Evolutionary conservation across 805 yeast species (phyloP).

Genomic region (Tetrapisispora taiwanensis): DNA sequence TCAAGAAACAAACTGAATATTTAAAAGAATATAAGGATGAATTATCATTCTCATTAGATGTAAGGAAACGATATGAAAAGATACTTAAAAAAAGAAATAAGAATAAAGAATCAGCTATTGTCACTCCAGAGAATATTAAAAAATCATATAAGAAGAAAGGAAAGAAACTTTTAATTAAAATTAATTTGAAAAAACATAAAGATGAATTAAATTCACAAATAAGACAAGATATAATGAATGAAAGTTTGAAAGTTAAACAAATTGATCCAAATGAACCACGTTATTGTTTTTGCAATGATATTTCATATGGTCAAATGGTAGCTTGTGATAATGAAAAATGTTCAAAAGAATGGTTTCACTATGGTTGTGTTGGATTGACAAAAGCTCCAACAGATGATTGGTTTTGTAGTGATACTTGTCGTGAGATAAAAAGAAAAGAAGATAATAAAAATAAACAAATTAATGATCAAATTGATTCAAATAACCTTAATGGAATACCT

Average conservation of each 20-base stretch:
- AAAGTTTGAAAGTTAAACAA: constrained; percentile 2
- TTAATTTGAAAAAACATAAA: constrained; percentile 4
- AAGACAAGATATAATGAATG: constrained; percentile 2
- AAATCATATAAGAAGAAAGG: background rate
- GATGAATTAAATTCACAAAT: constrained; percentile 4
- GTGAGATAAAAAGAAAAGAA: constrained; percentile 1
- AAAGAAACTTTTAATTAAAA: constrained; percentile 2
- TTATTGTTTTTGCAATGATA: constrained; percentile 41
- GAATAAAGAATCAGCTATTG: background rate
- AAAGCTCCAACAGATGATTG: constrained; percentile 57
- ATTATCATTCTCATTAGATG: constrained; percentile 6
- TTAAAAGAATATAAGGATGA: constrained; percentile 7
- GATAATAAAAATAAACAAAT: background rate
- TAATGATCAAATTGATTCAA: background rate
- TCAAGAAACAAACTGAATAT: constrained; percentile 6
- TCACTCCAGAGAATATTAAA: background rate
- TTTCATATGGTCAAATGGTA: constrained; percentile 67
- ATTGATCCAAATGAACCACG: constrained; percentile 5
- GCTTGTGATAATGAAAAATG: constrained; percentile 81
- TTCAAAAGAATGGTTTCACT: constrained; percentile 70
- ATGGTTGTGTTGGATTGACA: constrained; percentile 59
- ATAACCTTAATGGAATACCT: background rate
- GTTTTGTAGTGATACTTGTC: constrained; percentile 51
- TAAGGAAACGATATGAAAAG: constrained; percentile 4
- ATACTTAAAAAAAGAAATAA: background rate